phyloP scores from a whole-genome alignment of 2,329 filamentous ascomycete genomes.

The Penicillium sclerotigenum region DNA sequence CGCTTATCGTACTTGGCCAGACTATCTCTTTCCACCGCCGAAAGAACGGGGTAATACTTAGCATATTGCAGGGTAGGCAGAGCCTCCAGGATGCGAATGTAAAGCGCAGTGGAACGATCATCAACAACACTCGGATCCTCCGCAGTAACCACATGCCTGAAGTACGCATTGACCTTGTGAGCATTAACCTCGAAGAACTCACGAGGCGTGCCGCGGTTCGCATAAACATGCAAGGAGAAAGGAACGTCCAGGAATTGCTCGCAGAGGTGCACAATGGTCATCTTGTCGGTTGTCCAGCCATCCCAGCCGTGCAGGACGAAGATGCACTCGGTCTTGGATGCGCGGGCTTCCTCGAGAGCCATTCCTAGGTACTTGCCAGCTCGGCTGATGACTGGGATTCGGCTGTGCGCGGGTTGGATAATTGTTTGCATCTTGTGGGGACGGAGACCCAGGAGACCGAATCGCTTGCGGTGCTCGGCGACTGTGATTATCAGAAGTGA shows the following conservation, averaged over 20 bases:
- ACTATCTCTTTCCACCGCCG: background rate
- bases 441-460: background rate
- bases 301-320: slow-evolving; percentile 5
- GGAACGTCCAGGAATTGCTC: background rate
- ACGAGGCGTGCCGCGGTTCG: background rate
- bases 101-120: background rate
- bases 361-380: background rate
- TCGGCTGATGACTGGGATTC: background rate
- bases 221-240: slow-evolving; percentile 1
- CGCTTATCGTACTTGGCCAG: slow-evolving; percentile 1
- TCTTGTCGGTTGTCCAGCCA: slow-evolving; percentile 1
- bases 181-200: slow-evolving; percentile 3
- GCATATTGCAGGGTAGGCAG: background rate
- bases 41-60: background rate
- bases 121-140: background rate
- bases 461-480: slow-evolving; percentile 3
- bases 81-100: background rate
- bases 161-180: background rate
- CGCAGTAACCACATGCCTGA: background rate
- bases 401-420: background rate
- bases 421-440: slow-evolving; percentile 4
- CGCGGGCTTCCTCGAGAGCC: slow-evolving; percentile 1
- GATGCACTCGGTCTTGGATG: background rate
- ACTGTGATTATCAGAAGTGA: background rate
- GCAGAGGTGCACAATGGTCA: background rate